phyloP scores from a whole-genome alignment of 495 filamentous ascomycete species.

The Podospora tetraspora region DNA sequence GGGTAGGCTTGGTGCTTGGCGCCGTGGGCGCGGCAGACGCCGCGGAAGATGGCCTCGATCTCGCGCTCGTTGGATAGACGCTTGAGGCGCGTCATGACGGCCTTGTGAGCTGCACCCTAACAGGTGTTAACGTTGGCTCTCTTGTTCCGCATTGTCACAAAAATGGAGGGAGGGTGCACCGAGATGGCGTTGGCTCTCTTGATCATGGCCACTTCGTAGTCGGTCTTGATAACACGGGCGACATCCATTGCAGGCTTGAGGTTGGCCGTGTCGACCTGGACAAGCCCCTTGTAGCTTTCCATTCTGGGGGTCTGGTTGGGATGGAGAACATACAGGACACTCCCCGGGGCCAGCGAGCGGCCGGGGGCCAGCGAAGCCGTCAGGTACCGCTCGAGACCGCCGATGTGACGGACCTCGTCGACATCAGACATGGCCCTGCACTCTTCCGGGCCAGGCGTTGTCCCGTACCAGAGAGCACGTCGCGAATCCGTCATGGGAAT shows the following conservation, averaged over 20 bases:
- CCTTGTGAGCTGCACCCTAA: slow-evolving; percentile 59
- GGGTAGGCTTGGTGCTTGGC: slow-evolving; percentile 78
- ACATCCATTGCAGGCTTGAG: slow-evolving; percentile 65
- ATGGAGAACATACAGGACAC: slow-evolving; percentile 41
- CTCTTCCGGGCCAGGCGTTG: slow-evolving; percentile 46
- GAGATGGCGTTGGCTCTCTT: slow-evolving; percentile 73
- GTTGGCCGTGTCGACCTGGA: slow-evolving; percentile 36
- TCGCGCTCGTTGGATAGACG: slow-evolving; percentile 70
- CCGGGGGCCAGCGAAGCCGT: neutral
- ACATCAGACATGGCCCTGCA: slow-evolving; percentile 49
- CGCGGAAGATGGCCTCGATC: slow-evolving; percentile 69
- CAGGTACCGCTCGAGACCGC: slow-evolving; percentile 33
- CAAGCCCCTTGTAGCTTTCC: slow-evolving; percentile 29
- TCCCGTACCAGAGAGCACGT: slow-evolving; percentile 57
- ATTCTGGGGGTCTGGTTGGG: slow-evolving; percentile 38
- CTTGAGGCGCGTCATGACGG: slow-evolving; percentile 56
- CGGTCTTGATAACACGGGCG: slow-evolving; percentile 70
- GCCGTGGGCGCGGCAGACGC: slow-evolving; percentile 61
- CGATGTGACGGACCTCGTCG: slow-evolving; percentile 43
- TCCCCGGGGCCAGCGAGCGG: slow-evolving; percentile 26
- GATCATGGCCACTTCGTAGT: slow-evolving; percentile 74
- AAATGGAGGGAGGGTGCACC: neutral
- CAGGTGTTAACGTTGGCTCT: neutral
- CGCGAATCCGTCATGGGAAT: slow-evolving; percentile 53
- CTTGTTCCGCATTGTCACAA: neutral